Conservation (phyloP, 108 stramenopile genomes). For the Nitzschia inconspicua region DNA sequence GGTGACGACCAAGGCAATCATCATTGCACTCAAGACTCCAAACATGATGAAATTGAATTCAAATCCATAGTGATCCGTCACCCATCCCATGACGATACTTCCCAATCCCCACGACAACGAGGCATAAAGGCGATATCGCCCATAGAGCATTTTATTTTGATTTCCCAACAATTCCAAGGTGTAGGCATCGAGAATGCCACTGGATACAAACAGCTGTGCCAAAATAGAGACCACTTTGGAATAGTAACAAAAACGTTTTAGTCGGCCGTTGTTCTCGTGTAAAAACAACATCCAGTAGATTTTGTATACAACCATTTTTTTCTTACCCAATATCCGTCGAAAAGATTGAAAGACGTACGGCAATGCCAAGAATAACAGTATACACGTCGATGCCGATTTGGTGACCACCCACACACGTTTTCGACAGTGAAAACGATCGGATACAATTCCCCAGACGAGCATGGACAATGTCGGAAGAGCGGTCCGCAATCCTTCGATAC, state of each 20-base stretch:
- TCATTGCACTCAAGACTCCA: conserved; percentile 26
- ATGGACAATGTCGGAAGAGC: conserved; percentile 21
- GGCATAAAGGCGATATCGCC: conserved; percentile 41
- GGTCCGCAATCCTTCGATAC: conserved; percentile 31
- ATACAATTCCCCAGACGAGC: conserved; percentile 31
- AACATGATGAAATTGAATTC: conserved; percentile 47
- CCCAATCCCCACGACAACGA: conserved; percentile 43
- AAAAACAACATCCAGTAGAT: too few species aligned
- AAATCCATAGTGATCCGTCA: conserved; percentile 47
- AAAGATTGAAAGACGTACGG: conserved; percentile 29
- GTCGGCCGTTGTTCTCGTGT: too few species aligned
- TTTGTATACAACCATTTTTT: too few species aligned
- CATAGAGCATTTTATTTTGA: conserved; percentile 37
- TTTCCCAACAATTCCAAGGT: conserved; percentile 40
- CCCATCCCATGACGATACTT: conserved; percentile 47
- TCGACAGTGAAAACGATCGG: conserved; percentile 38
- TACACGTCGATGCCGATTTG: conserved; percentile 20
- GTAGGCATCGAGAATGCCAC: conserved; percentile 41
- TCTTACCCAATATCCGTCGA: conserved; percentile 18
- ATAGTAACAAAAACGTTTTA: too few species aligned
- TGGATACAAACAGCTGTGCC: conserved; percentile 34
- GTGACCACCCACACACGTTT: conserved; percentile 41
- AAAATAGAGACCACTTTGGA: conserved; percentile 18
- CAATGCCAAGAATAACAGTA: conserved; percentile 33
- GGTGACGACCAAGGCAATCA: conserved; percentile 22